Base-by-base conservation (phyloP, 331 rosid species). In the Malus hybrid region DNA sequence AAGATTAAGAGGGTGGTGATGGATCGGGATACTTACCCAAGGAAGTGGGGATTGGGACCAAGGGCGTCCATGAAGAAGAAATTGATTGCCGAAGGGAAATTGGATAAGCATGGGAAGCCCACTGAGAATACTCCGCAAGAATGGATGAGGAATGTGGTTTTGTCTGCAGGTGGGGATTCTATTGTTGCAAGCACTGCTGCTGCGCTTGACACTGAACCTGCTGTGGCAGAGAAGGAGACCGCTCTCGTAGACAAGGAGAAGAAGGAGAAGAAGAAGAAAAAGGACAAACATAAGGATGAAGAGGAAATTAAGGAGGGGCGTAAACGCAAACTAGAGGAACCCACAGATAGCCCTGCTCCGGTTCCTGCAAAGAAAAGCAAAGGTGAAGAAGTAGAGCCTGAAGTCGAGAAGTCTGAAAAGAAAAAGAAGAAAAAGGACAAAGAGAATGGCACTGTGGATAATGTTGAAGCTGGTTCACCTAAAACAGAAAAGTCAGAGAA, bases 1-100 rank as follows among this genome's bases (percentile, higher is more conserved):
- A 93, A 84, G 93, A 91, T 93, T 74, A 93, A 93, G 87, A 89
- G 98, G 80, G 98, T 93, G 18, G 98, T 93, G 14, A 93, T 93
- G 98, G 98, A 93, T 76, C 46, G 98, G 28, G 98, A 93, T 81
- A 89, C 96, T 10, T 93, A 93, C 77, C 97, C 98, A 0, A 87
- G 91, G 82, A 89, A 89, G 70, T 89, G 93, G 93, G 93, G 93
- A 42, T 48, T 89, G 75, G 93, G 93, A 19, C 93, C 93, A 1
- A 77, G 87, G 70, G 93, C 93, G 0, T 83, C 93, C 7, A 83
- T 87, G 89, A 89, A 89, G 82, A 89, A 89, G 84, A 89, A 81
- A 36, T 67, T 89, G 69, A 83, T 89, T 71, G 76, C 87, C 2
- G 89, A 87, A 18, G 91, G 91, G 68, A 87, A 87, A 68, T 75